Percentiles rank a stretch among this genome's conserved stretches.
Evolutionary conservation across 129 eudicot genomes (phyloP).

Genomic region (Flaveria sonorensis): DNA sequence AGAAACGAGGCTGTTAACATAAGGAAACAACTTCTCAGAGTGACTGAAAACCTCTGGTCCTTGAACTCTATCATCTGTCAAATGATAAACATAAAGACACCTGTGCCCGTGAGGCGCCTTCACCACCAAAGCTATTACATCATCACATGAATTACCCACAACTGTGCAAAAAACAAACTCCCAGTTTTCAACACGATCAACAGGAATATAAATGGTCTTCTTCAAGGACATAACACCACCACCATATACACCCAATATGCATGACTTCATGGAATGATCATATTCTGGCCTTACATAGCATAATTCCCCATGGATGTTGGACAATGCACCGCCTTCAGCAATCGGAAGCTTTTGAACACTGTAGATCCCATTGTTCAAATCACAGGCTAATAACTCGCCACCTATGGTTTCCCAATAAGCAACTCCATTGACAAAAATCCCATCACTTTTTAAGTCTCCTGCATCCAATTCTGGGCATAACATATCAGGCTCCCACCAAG

Average conservation of each 20-base stretch:
- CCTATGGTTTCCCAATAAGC: conserved; percentile 50
- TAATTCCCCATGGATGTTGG: conserved; percentile 41
- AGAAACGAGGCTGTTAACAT: conserved; percentile 57
- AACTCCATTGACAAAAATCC: conserved; percentile 46
- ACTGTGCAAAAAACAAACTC: conserved; percentile 22
- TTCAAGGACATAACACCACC: conserved; percentile 35
- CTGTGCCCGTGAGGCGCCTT: background rate
- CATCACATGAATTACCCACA: conserved; percentile 37
- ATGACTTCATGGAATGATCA: background rate
- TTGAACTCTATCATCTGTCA: conserved; percentile 30
- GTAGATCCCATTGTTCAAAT: conserved; percentile 34
- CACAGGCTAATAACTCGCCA: conserved; percentile 49
- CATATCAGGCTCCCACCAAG: conserved; percentile 40
- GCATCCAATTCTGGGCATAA: conserved; percentile 37
- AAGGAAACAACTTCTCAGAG: conserved; percentile 37
- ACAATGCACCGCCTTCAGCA: conserved; percentile 31
- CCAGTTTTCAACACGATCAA: conserved; percentile 10
- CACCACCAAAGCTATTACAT: conserved; percentile 29
- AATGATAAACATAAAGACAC: conserved; percentile 22
- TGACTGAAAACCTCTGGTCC: background rate
- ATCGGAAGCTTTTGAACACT: conserved; percentile 34
- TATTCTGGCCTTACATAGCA: conserved; percentile 29
- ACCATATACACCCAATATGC: conserved; percentile 37
- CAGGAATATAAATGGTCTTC: conserved; percentile 5
- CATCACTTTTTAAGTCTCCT: conserved; percentile 19